Evolutionary conservation across 805 yeast genomes (phyloP).

Genomic region (Teunomyces aglyptinius): DNA sequence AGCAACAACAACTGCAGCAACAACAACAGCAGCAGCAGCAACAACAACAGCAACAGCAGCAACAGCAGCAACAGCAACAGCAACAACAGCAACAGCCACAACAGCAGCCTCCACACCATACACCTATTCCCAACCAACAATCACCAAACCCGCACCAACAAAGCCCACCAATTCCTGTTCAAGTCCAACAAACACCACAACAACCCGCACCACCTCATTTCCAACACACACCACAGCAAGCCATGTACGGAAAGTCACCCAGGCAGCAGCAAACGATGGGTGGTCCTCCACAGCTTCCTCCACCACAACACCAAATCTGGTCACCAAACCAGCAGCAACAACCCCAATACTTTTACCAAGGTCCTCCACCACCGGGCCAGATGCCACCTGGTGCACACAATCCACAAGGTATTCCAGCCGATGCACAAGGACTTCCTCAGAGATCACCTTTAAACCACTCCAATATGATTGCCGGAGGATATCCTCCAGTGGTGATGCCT

Average conservation of each 20-base stretch:
- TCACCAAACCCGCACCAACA: conserved; percentile 4
- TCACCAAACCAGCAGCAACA: conserved; percentile 16
- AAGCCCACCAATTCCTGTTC: conserved; percentile 1
- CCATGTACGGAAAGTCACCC: conserved; percentile 12
- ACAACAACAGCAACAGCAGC: conserved; percentile 6
- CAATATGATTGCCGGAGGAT: conserved; percentile 18
- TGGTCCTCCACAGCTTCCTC: conserved; percentile 22
- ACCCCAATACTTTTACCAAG: conserved; percentile 22
- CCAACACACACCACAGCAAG: conserved; percentile 11
- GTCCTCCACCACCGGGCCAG: conserved; percentile 13
- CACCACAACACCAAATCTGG: conserved; percentile 30
- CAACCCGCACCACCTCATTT: conserved; percentile 9
- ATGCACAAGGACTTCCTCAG: conserved; percentile 10
- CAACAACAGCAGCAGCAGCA: conserved; percentile 6
- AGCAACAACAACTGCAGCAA: conserved; percentile 12
- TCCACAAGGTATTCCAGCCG: conserved; percentile 4
- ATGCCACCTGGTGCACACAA: conserved; percentile 8
- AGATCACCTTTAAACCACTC: conserved; percentile 24
- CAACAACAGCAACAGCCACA: conserved; percentile 3
- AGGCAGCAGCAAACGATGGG: conserved; percentile 14
- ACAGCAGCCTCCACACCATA: conserved; percentile 6
- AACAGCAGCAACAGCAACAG: conserved; percentile 4
- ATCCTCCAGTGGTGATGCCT: conserved; percentile 13
- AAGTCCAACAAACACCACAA: conserved; percentile 6
- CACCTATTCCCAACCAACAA: conserved; percentile 5